phyloP scores from a whole-genome alignment of 495 filamentous ascomycete genomes.

The Neurospora intermedia region DNA sequence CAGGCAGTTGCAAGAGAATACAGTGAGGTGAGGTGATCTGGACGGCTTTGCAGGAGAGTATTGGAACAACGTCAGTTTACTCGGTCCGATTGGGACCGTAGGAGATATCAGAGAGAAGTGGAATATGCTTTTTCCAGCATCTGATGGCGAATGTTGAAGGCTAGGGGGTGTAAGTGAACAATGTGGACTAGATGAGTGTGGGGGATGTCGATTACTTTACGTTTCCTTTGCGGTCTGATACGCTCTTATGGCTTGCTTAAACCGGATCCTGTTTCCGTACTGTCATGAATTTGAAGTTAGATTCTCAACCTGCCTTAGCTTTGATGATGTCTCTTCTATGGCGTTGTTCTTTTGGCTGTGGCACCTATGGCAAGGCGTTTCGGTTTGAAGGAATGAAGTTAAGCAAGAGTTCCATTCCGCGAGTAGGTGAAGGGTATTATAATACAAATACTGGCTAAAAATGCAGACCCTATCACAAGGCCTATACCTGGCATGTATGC shows the following conservation, averaged over 20 bases:
- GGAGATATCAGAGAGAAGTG: not conserved
- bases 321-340: not conserved
- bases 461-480: not conserved
- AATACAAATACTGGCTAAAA: not conserved
- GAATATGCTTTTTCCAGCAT: not conserved
- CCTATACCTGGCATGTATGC: not conserved
- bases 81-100: not conserved
- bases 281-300: not conserved
- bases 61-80: conserved; percentile 2
- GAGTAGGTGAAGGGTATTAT: not conserved
- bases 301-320: not conserved
- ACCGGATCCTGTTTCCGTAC: not conserved
- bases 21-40: not conserved
- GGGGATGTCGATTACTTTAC: not conserved
- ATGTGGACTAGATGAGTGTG: not conserved
- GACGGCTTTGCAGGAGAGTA: not conserved
- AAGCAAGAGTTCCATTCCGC: not conserved
- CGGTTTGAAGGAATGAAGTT: not conserved
- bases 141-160: not conserved
- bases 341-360: not conserved
- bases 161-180: not conserved
- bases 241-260: not conserved
- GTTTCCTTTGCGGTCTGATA: not conserved
- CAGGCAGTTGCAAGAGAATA: not conserved
- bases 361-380: not conserved